Evolutionary conservation across 345 rosid species (phyloP).

Genomic region (Ailanthus altissimus): DNA sequence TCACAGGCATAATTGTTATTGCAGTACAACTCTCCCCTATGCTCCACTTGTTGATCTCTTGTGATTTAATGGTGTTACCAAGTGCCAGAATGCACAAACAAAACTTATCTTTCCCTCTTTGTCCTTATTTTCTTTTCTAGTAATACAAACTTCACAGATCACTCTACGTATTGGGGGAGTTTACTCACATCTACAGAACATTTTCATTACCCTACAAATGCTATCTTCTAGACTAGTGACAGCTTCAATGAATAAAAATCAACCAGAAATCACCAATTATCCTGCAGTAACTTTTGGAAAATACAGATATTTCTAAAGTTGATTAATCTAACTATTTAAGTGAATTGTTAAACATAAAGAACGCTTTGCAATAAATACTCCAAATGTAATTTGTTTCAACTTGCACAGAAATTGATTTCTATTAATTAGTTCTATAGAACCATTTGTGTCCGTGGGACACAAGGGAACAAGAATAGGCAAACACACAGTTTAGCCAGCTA

Average conservation of each 20-base stretch:
- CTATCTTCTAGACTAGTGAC: not conserved
- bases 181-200: not conserved
- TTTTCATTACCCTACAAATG: not conserved
- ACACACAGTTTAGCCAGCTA: not conserved
- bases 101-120: not conserved
- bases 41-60: constrained; percentile 19
- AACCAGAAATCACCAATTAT: not conserved
- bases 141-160: not conserved
- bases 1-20: not conserved
- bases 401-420: not conserved
- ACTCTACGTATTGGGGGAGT: not conserved
- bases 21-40: constrained; percentile 13
- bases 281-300: not conserved
- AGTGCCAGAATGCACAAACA: constrained; percentile 13
- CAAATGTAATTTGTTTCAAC: not conserved
- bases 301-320: not conserved
- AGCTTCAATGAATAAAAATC: constrained; percentile 12
- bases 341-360: not conserved
- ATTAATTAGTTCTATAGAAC: not conserved
- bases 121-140: constrained; percentile 14
- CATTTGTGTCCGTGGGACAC: not conserved
- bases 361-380: not conserved
- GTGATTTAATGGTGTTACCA: constrained; percentile 4
- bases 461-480: not conserved
- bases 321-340: not conserved